Evolutionary conservation across 139 green algal genomes (phyloP).

Genomic region (Micractinium conductrix): DNA sequence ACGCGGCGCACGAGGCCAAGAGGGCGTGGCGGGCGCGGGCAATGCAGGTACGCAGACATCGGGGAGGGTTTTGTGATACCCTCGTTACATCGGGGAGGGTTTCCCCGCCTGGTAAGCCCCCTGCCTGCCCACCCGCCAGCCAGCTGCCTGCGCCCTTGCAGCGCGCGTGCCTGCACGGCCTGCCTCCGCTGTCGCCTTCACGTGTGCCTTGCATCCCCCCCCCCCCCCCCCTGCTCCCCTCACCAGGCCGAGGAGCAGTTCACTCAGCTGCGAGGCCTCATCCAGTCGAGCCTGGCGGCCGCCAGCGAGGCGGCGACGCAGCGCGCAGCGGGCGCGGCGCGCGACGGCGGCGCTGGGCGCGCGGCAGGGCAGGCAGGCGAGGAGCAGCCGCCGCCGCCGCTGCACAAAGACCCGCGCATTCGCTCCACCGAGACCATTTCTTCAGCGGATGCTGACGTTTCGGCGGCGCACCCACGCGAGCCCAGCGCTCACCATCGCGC

Average conservation of each 20-base stretch:
- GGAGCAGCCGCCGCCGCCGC: conserved; percentile 6
- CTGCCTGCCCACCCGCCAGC: too few relatives aligned
- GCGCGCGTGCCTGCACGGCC: background rate
- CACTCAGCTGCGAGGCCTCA: conserved; percentile 1
- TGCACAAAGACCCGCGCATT: conserved; percentile 4
- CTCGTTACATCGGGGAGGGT: too few relatives aligned
- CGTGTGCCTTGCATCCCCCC: background rate
- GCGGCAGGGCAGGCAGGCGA: background rate
- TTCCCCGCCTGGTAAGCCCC: too few relatives aligned
- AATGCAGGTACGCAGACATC: conserved; percentile 9
- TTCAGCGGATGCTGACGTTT: background rate
- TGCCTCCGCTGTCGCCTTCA: background rate
- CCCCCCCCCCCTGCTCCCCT: background rate
- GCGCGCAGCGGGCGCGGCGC: background rate
- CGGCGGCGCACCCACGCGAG: background rate
- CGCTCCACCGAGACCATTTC: background rate
- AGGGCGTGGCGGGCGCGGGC: conserved; percentile 7
- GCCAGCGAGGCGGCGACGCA: background rate
- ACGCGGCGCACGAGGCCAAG: background rate
- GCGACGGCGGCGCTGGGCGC: background rate
- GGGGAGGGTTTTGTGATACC: too few relatives aligned
- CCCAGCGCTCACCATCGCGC: background rate
- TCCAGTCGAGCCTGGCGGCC: background rate
- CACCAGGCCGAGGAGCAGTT: conserved; percentile 15
- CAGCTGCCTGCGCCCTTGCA: too few relatives aligned